Conservation (phyloP, 2,329 filamentous ascomycete species). For the Grosmannia penicillata region DNA sequence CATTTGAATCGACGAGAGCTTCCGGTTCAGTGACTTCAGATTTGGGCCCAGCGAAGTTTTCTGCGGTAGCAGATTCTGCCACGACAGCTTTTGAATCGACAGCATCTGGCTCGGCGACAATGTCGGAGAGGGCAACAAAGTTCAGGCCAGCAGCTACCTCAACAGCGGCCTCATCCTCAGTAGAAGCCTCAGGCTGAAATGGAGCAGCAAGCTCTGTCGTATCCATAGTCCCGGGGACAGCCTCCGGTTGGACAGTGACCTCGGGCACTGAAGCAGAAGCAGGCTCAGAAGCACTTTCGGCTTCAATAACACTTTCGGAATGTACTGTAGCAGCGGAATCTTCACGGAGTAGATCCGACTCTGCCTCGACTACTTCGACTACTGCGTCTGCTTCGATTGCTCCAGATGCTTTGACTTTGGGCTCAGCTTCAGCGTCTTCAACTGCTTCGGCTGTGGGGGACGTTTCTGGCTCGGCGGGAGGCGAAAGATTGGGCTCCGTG, state of each 20-base stretch:
- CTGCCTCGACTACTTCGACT: too few species aligned
- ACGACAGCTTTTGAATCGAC: background rate
- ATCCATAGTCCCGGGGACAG: background rate
- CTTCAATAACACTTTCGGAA: too few species aligned
- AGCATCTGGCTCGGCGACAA: background rate
- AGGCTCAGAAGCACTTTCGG: background rate
- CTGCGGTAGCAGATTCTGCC: slow-evolving; percentile 4
- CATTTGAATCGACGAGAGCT: too few species aligned
- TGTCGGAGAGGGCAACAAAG: background rate
- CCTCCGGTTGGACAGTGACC: too few species aligned
- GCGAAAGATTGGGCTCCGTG: too few species aligned
- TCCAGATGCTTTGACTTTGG: background rate
- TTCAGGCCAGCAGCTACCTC: background rate
- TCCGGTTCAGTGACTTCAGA: too few species aligned
- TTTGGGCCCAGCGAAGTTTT: too few species aligned
- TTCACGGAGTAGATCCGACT: too few species aligned
- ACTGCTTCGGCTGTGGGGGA: background rate
- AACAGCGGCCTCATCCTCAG: background rate
- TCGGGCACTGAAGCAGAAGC: too few species aligned
- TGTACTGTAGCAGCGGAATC: too few species aligned
- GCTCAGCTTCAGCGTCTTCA: background rate
- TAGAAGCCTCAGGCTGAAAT: background rate
- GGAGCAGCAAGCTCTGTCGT: background rate
- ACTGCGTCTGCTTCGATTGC: background rate
- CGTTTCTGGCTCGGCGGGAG: too few species aligned